These are phyloP conservation scores for Globisporangium orthogonon DNA, from an alignment of 352 stramenopile species.

Conservation along the genomic window DNA sequence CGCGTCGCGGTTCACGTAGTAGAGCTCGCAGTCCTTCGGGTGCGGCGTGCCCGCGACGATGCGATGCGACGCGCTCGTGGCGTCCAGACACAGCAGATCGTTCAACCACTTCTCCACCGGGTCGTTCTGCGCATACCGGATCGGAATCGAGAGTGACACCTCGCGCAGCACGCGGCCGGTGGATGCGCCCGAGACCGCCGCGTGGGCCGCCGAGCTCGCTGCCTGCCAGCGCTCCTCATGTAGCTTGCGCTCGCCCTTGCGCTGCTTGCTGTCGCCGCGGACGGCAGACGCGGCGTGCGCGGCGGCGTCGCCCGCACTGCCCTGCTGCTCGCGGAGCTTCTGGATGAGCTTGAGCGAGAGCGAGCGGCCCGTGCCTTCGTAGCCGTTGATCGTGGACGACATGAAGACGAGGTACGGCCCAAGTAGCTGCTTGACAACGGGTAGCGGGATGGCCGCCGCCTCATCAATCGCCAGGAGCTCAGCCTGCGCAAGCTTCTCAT, in stretches of 20 bases:
- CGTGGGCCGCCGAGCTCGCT: slow-evolving; percentile 81
- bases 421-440: slow-evolving; percentile 94
- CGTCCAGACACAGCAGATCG: slow-evolving; percentile 95
- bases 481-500: slow-evolving; percentile 95
- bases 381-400: slow-evolving; percentile 99
- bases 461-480: slow-evolving; percentile 99
- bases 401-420: slow-evolving; percentile 97
- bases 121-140: slow-evolving; percentile 95
- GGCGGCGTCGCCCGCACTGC: slow-evolving; percentile 52
- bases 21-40: slow-evolving; percentile 96
- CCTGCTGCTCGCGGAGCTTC: slow-evolving; percentile 94
- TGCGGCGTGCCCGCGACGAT: slow-evolving; percentile 93
- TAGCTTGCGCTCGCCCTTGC: slow-evolving; percentile 95
- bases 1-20: slow-evolving; percentile 98
- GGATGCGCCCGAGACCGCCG: slow-evolving; percentile 30
- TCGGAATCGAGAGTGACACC: slow-evolving; percentile 95
- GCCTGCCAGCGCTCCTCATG: slow-evolving; percentile 96
- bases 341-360: slow-evolving; percentile 99
- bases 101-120: slow-evolving; percentile 98
- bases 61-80: slow-evolving; percentile 69
- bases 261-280: slow-evolving; percentile 87
- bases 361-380: slow-evolving; percentile 98
- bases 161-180: slow-evolving; percentile 88
- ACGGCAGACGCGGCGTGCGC: slow-evolving; percentile 52
- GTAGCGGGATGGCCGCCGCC: slow-evolving; percentile 99